These are phyloP conservation scores for Nakazawaea ernobii DNA, from an alignment of 805 yeast genomes.

Conservation along the genomic window DNA sequence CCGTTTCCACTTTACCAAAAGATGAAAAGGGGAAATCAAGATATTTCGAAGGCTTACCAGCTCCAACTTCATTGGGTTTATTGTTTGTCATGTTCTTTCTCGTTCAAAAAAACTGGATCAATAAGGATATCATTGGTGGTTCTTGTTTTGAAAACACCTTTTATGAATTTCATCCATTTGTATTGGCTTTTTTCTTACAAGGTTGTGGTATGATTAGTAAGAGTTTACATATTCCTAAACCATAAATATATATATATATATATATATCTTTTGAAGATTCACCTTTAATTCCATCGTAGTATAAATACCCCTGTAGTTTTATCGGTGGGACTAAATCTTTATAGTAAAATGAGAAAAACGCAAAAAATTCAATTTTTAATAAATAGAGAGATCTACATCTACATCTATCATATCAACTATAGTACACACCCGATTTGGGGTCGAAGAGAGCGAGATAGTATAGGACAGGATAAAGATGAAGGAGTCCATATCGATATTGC, in stretches of 20 bases:
- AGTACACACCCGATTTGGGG: too few species aligned
- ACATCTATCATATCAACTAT: too few species aligned
- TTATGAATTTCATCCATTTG: constrained; percentile 72
- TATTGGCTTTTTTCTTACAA: constrained; percentile 59
- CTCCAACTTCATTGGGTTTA: constrained; percentile 78
- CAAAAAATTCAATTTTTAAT: too few species aligned
- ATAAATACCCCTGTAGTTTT: too few species aligned
- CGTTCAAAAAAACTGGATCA: constrained; percentile 41
- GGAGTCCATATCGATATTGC: constrained; percentile 1
- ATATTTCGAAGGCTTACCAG: constrained; percentile 95
- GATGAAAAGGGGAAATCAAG: constrained; percentile 81
- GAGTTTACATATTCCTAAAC: constrained; percentile 86
- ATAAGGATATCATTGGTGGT: constrained; percentile 61
- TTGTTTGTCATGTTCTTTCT: constrained; percentile 69
- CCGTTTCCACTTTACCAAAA: constrained; percentile 89
- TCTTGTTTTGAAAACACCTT: constrained; percentile 44
- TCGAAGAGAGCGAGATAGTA: background rate
- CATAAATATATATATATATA: constrained; percentile 31
- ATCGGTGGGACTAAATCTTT: too few species aligned
- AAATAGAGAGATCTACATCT: too few species aligned
- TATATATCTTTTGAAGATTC: too few species aligned
- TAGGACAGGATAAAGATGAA: background rate
- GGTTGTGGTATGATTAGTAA: constrained; percentile 93
- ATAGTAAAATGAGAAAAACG: background rate
- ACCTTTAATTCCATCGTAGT: too few species aligned